phyloP scores from a whole-genome alignment of 768 basidiomycete genomes.

The Lentinula sp. region DNA sequence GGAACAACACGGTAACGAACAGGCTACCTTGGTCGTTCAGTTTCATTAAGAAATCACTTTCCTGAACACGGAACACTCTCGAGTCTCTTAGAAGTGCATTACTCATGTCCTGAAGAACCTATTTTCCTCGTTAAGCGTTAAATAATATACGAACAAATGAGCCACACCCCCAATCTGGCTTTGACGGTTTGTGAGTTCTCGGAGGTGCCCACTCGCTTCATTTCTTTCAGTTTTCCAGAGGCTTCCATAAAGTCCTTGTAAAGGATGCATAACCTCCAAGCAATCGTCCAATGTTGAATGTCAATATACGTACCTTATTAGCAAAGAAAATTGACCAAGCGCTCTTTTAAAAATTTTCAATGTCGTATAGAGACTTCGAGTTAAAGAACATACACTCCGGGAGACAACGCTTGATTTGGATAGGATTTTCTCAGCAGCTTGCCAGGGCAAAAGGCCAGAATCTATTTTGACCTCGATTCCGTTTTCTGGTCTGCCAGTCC shows the following conservation, averaged over 20 bases:
- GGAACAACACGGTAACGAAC: not conserved
- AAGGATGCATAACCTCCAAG: not conserved
- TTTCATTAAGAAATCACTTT: constrained; percentile 3
- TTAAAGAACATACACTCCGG: not conserved
- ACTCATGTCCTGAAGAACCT: constrained; percentile 10
- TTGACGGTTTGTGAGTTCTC: not conserved
- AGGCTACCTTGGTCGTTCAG: constrained; percentile 12
- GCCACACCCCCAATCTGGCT: not conserved
- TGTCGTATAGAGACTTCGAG: not conserved
- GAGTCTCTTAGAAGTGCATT: constrained; percentile 14
- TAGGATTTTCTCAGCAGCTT: constrained; percentile 8
- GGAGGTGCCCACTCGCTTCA: constrained; percentile 6
- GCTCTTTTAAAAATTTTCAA: constrained; percentile 1
- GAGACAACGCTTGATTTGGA: not conserved
- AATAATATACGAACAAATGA: not conserved
- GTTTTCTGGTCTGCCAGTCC: not conserved
- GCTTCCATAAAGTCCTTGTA: not conserved
- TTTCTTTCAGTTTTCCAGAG: not conserved
- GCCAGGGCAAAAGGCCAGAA: constrained; percentile 14
- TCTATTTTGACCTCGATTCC: not conserved
- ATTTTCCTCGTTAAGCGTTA: not conserved
- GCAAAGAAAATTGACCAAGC: constrained; percentile 15
- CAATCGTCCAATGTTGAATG: not conserved
- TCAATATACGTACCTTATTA: constrained; percentile 8
- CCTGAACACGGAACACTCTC: constrained; percentile 12